Conservation (phyloP, 129 eudicot genomes). For the Flaveria linearis region DNA sequence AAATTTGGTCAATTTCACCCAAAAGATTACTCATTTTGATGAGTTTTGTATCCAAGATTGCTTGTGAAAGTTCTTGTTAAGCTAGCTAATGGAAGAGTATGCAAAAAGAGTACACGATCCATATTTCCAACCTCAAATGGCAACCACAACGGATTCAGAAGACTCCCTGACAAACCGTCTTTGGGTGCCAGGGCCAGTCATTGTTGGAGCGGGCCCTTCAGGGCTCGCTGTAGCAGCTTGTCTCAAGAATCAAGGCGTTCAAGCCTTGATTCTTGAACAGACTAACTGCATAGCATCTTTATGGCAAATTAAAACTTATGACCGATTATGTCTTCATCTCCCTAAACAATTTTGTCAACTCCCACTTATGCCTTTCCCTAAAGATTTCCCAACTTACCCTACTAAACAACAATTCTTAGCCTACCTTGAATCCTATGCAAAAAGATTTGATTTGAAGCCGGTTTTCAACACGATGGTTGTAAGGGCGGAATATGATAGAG, state of each 20-base stretch:
- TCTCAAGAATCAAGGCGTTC: slow-evolving; percentile 49
- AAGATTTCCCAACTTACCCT: slow-evolving; percentile 65
- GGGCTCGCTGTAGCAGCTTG: slow-evolving; percentile 76
- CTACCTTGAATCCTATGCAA: slow-evolving; percentile 57
- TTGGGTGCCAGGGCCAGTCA: slow-evolving; percentile 52
- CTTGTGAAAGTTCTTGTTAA: slow-evolving; percentile 10
- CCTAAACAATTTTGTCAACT: slow-evolving; percentile 70
- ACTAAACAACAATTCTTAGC: slow-evolving; percentile 56
- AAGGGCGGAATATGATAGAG: slow-evolving; percentile 53
- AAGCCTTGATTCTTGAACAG: slow-evolving; percentile 52
- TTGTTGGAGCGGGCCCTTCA: slow-evolving; percentile 76
- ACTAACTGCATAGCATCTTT: slow-evolving; percentile 62
- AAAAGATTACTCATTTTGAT: slow-evolving; percentile 27
- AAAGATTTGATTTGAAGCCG: slow-evolving; percentile 41
- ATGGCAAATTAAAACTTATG: slow-evolving; percentile 63
- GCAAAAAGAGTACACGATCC: slow-evolving; percentile 54
- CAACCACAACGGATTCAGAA: slow-evolving; percentile 3
- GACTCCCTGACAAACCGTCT: slow-evolving; percentile 3
- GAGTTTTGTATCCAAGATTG: slow-evolving; percentile 11
- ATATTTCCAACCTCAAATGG: slow-evolving; percentile 26
- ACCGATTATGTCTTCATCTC: slow-evolving; percentile 63
- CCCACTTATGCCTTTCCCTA: slow-evolving; percentile 62
- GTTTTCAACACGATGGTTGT: slow-evolving; percentile 46
- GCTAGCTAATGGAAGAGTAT: slow-evolving; percentile 37
- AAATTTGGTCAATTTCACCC: slow-evolving; percentile 12